Conservation (phyloP, 2,329 filamentous ascomycete species). For the Beauveria medogensis region DNA sequence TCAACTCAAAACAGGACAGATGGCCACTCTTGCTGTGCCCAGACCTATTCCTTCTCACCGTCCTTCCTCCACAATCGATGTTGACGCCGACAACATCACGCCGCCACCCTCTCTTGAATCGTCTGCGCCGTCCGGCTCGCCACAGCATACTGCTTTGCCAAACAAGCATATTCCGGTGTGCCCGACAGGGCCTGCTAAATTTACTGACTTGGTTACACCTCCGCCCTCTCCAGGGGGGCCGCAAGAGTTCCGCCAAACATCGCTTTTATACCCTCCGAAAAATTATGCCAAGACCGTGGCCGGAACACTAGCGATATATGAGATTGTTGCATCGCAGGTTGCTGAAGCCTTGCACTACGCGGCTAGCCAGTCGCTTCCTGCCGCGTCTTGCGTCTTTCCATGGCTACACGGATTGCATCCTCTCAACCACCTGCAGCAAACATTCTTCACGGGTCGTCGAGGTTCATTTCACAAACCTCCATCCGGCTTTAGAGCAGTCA, state of each 20-base stretch:
- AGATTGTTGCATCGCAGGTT: slow-evolving; percentile 61
- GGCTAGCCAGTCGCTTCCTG: slow-evolving; percentile 72
- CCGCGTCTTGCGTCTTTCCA: slow-evolving; percentile 81
- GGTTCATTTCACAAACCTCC: slow-evolving; percentile 60
- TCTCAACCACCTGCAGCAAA: slow-evolving; percentile 78
- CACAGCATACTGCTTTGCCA: slow-evolving; percentile 43
- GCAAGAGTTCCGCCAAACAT: slow-evolving; percentile 49
- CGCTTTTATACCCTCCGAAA: slow-evolving; percentile 68
- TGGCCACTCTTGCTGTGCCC: slow-evolving; percentile 49
- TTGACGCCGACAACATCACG: slow-evolving; percentile 22
- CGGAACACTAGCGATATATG: slow-evolving; percentile 56
- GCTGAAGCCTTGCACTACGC: slow-evolving; percentile 67
- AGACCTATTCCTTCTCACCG: slow-evolving; percentile 39
- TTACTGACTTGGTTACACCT: slow-evolving; percentile 49
- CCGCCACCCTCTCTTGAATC: slow-evolving; percentile 33
- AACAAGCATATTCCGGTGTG: slow-evolving; percentile 90
- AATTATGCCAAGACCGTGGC: slow-evolving; percentile 45
- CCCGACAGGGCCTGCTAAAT: slow-evolving; percentile 63
- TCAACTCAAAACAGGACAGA: slow-evolving; percentile 17
- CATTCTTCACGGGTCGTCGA: slow-evolving; percentile 77
- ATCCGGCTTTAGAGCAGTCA: slow-evolving; percentile 70
- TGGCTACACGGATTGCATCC: slow-evolving; percentile 93
- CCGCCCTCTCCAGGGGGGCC: slow-evolving; percentile 57
- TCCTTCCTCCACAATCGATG: slow-evolving; percentile 32
- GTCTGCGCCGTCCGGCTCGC: slow-evolving; percentile 16